Percentiles rank a stretch among this genome's conserved stretches.
These are phyloP conservation scores for Gossypioides kirkii DNA, from an alignment of 345 rosid genomes.

Conservation along the genomic window DNA sequence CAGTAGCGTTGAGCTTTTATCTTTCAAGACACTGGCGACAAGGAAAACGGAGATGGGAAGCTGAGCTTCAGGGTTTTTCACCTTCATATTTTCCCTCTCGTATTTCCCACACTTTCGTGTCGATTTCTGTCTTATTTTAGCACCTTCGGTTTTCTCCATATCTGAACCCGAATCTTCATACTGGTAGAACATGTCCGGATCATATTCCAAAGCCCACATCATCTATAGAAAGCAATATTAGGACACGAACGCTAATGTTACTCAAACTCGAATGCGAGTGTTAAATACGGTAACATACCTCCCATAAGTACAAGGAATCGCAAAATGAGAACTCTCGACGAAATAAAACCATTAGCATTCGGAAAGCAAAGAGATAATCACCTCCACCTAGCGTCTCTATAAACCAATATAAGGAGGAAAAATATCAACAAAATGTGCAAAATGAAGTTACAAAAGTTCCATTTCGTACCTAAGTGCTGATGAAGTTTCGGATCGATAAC, in stretches of 20 bases:
- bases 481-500: slow-evolving; percentile 93
- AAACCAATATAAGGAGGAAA: not conserved
- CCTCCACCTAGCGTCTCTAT: slow-evolving; percentile 95
- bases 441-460: not conserved
- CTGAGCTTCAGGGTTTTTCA: slow-evolving; percentile 42
- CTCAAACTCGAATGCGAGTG: not conserved
- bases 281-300: slow-evolving; percentile 44
- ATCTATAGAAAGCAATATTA: slow-evolving; percentile 44
- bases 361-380: slow-evolving; percentile 87
- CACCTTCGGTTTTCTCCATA: slow-evolving; percentile 43
- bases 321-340: slow-evolving; percentile 94
- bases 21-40: slow-evolving; percentile 95
- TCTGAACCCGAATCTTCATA: slow-evolving; percentile 59
- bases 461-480: slow-evolving; percentile 73
- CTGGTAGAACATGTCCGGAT: slow-evolving; percentile 62
- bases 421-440: not conserved
- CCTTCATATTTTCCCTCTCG: slow-evolving; percentile 80
- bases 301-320: slow-evolving; percentile 96
- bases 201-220: slow-evolving; percentile 99
- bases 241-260: not conserved
- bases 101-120: slow-evolving; percentile 74
- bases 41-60: slow-evolving; percentile 90
- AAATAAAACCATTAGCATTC: slow-evolving; percentile 96
- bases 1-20: slow-evolving; percentile 75
- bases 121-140: slow-evolving; percentile 55